Evolutionary conservation across 139 green algal genomes (phyloP).

Genomic region (Micractinium sp.): DNA sequence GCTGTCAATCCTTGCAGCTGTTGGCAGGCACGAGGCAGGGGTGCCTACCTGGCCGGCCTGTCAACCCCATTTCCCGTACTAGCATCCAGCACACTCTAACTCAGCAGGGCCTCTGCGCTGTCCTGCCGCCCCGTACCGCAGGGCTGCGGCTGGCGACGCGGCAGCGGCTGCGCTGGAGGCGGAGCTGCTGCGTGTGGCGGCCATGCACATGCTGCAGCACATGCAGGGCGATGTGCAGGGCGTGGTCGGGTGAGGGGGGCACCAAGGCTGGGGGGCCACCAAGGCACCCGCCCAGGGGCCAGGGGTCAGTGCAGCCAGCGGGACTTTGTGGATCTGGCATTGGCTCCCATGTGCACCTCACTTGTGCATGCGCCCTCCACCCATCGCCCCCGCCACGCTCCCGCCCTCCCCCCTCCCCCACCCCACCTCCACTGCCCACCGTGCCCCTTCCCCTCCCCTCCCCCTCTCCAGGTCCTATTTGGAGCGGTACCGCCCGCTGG

Average conservation of each 20-base stretch:
- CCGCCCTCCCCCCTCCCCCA: neutral
- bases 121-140: too few relatives aligned
- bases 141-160: neutral
- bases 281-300: too few relatives aligned
- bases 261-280: neutral
- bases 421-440: neutral
- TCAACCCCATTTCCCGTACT: too few relatives aligned
- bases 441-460: neutral
- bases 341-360: neutral
- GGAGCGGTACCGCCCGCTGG: neutral
- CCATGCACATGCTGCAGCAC: conserved; percentile 1
- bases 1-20: too few relatives aligned
- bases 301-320: too few relatives aligned
- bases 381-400: too few relatives aligned
- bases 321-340: too few relatives aligned
- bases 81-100: too few relatives aligned
- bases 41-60: too few relatives aligned
- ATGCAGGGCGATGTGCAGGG: neutral
- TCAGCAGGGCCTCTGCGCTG: too few relatives aligned
- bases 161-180: neutral
- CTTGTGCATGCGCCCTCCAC: neutral
- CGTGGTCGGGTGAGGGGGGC: neutral
- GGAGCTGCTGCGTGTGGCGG: neutral
- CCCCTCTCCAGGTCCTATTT: neutral
- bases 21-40: too few relatives aligned